Conservation (phyloP, 23 red algal species). For the Rhodosorus marinus region DNA sequence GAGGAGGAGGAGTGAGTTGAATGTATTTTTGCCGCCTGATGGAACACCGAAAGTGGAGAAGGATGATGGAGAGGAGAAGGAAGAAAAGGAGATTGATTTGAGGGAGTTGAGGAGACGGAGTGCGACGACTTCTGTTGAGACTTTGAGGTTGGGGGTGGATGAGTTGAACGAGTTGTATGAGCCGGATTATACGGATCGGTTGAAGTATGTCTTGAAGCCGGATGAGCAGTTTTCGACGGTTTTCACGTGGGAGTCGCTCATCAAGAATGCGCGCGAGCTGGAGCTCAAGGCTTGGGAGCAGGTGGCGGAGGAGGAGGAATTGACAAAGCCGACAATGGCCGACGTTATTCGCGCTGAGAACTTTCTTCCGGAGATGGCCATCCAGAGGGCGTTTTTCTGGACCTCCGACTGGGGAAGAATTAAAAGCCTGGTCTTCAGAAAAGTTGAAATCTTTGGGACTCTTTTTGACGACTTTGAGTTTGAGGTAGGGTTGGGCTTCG, state of each 20-base stretch:
- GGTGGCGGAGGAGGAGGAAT: conserved; percentile 40
- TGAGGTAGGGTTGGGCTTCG: conserved; percentile 10
- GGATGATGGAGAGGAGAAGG: too few species aligned
- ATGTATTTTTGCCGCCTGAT: too few species aligned
- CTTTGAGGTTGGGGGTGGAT: too few species aligned
- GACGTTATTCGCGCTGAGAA: conserved; percentile 51
- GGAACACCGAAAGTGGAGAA: too few species aligned
- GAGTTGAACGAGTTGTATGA: conserved; percentile 62
- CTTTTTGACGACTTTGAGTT: conserved; percentile 6
- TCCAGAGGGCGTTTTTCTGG: conserved; percentile 68
- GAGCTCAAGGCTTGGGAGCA: conserved; percentile 43
- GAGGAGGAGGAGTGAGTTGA: too few species aligned
- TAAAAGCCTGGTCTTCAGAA: conserved; percentile 44
- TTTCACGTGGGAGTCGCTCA: conserved; percentile 57
- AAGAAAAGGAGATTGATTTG: too few species aligned
- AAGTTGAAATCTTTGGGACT: conserved; percentile 38
- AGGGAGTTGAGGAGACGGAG: too few species aligned
- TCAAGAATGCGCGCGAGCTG: conserved; percentile 38
- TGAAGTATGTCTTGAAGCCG: conserved; percentile 47
- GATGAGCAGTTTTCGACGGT: conserved; percentile 79
- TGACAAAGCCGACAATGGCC: conserved; percentile 20
- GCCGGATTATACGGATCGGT: conserved; percentile 45
- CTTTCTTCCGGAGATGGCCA: conserved; percentile 53
- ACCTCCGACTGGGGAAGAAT: conserved; percentile 66
- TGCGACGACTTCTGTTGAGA: too few species aligned